Conservation (phyloP, 2,329 filamentous ascomycete genomes). For the Cercospora sp. region DNA sequence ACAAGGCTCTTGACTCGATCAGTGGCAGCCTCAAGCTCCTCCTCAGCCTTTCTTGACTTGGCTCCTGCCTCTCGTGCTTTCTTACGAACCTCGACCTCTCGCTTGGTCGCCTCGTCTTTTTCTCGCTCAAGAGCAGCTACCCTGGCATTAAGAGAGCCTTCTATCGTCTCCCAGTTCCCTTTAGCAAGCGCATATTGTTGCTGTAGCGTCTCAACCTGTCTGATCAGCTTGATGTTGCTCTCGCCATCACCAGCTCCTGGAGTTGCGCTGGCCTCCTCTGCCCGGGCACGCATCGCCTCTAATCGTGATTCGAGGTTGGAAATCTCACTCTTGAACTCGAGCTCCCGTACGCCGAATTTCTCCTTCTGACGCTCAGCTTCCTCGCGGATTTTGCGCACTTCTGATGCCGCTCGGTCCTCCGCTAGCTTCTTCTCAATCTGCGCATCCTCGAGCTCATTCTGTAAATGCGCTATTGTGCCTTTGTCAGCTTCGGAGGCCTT, state of each 20-base stretch:
- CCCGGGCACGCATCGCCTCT: conserved; percentile 78
- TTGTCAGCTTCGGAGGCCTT: conserved; percentile 69
- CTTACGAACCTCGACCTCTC: conserved; percentile 83
- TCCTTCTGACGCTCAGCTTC: conserved; percentile 73
- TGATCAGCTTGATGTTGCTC: conserved; percentile 65
- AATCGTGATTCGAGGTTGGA: conserved; percentile 80
- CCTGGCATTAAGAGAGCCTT: conserved; percentile 77
- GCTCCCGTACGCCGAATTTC: conserved; percentile 65
- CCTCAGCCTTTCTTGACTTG: conserved; percentile 69
- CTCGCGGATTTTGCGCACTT: conserved; percentile 71
- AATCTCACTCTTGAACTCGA: conserved; percentile 79
- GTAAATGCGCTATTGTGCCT: conserved; percentile 55
- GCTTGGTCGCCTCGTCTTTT: conserved; percentile 77
- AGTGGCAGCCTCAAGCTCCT: conserved; percentile 73
- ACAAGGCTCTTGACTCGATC: conserved; percentile 65
- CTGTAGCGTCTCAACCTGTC: conserved; percentile 93
- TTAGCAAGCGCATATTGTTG: conserved; percentile 92
- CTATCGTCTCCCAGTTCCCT: conserved; percentile 97
- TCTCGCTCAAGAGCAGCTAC: conserved; percentile 82
- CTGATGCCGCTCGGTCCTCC: conserved; percentile 67
- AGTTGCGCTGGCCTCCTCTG: conserved; percentile 73
- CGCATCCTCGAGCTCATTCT: conserved; percentile 63
- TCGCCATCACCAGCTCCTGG: conserved; percentile 65
- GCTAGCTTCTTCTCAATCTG: conserved; percentile 76
- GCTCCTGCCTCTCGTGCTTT: conserved; percentile 82